phyloP scores from a whole-genome alignment of 2,329 filamentous ascomycete species.

The Dryadomyces sulphureus region DNA sequence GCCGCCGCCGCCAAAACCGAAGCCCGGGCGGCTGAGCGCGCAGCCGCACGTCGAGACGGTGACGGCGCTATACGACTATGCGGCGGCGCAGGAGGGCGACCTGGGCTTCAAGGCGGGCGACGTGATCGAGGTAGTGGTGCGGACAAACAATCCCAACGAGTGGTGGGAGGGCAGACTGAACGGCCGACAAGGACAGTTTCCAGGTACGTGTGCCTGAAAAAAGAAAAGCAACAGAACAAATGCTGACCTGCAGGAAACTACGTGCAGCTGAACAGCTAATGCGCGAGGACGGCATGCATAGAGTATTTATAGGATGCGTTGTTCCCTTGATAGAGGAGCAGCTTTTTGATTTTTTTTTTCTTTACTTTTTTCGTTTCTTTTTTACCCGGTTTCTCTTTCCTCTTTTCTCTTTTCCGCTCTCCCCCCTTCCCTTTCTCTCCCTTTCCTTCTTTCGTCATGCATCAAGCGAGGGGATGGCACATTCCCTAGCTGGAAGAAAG shows the following conservation, averaged over 20 bases:
- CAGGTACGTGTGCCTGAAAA: slow-evolving; percentile 45
- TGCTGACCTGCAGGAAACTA: slow-evolving; percentile 24
- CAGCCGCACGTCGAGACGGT: slow-evolving; percentile 50
- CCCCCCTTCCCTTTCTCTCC: no score
- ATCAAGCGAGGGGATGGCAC: no score
- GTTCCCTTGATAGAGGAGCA: no score
- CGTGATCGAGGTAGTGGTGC: slow-evolving; percentile 70
- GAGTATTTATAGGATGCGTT: no score
- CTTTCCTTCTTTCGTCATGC: no score
- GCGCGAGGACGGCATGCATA: background rate
- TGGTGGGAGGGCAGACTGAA: slow-evolving; percentile 86
- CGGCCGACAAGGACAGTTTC: slow-evolving; percentile 80
- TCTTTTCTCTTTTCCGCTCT: no score
- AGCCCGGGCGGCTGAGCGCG: slow-evolving; percentile 59
- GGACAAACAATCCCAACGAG: slow-evolving; percentile 85
- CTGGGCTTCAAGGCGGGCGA: slow-evolving; percentile 82
- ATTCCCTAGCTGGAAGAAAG: no score
- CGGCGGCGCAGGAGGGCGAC: slow-evolving; percentile 88
- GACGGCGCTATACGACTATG: slow-evolving; percentile 90
- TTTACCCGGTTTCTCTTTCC: no score
- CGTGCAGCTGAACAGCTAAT: slow-evolving; percentile 24
- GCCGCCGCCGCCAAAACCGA: slow-evolving; percentile 59
- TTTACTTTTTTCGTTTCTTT: no score
- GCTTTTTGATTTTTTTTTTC: no score
- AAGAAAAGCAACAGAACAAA: background rate